A percentile compares a stretch with the other conserved stretches of the same genome.
Evolutionary conservation across 2,329 filamentous ascomycete genomes (phyloP).

Genomic region (Colletotrichum sp.): DNA sequence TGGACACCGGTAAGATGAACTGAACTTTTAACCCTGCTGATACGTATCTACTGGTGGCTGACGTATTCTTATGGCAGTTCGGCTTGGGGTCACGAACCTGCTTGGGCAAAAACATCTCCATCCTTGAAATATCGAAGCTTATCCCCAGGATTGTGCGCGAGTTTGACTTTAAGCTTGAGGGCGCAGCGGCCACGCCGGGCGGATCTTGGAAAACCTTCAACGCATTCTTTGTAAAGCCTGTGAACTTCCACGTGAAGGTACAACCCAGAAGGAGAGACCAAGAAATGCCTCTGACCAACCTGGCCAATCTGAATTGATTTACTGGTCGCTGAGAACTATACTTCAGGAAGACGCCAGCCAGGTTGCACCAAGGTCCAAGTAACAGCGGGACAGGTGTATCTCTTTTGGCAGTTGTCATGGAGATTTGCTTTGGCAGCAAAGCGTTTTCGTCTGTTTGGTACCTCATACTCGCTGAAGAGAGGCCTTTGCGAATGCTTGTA

Average conservation of each 20-base stretch:
- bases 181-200: neutral
- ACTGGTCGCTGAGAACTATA: no score
- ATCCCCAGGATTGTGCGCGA: constrained; percentile 40
- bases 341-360: no score
- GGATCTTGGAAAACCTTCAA: constrained; percentile 39
- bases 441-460: no score
- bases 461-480: no score
- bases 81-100: constrained; percentile 47
- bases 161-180: constrained; percentile 36
- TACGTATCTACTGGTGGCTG: neutral
- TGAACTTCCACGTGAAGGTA: constrained; percentile 39
- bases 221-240: constrained; percentile 47
- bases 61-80: constrained; percentile 33
- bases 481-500: no score
- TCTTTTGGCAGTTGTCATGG: no score
- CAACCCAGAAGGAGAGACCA: neutral
- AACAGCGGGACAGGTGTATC: no score
- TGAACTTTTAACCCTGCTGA: constrained; percentile 9
- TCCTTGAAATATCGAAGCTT: constrained; percentile 48
- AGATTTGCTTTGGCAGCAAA: no score
- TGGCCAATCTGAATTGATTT: no score
- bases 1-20: neutral
- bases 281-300: neutral
- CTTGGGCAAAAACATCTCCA: constrained; percentile 47
- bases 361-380: no score